phyloP scores from a whole-genome alignment of 2,329 filamentous ascomycete genomes.

The Colletotrichum aenigma region DNA sequence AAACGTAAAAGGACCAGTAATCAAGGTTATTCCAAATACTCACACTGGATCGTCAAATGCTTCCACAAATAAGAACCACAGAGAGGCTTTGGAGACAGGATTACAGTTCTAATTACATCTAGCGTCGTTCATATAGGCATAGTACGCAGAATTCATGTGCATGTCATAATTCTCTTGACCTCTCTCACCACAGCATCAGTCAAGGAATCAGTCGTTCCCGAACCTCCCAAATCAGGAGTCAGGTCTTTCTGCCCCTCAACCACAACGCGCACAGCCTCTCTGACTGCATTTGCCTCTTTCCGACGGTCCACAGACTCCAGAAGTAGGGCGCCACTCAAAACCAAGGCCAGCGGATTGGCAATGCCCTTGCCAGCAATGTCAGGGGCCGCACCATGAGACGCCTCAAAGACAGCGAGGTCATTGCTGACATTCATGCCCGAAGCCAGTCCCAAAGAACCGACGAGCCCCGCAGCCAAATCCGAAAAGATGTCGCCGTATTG shows the following conservation, averaged over 20 bases:
- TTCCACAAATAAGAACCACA: too few species aligned
- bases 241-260: neutral
- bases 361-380: slow-evolving; percentile 93
- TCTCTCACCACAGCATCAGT: neutral
- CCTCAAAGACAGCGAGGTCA: slow-evolving; percentile 93
- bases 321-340: slow-evolving; percentile 91
- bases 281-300: neutral
- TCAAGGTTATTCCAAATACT: too few species aligned
- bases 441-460: slow-evolving; percentile 84
- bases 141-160: neutral
- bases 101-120: too few species aligned
- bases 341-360: slow-evolving; percentile 95
- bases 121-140: neutral
- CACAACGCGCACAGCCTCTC: neutral
- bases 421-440: slow-evolving; percentile 95
- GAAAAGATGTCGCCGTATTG: slow-evolving; percentile 96
- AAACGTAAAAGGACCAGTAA: rapidly evolving
- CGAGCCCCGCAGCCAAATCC: slow-evolving; percentile 90
- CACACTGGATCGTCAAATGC: too few species aligned
- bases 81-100: too few species aligned
- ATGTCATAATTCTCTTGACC: neutral
- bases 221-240: neutral
- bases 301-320: slow-evolving; percentile 80
- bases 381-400: slow-evolving; percentile 93
- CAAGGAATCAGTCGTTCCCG: neutral